These are phyloP conservation scores for Hirschfeldia incana DNA, from an alignment of 345 rosid genomes.

Conservation along the genomic window DNA sequence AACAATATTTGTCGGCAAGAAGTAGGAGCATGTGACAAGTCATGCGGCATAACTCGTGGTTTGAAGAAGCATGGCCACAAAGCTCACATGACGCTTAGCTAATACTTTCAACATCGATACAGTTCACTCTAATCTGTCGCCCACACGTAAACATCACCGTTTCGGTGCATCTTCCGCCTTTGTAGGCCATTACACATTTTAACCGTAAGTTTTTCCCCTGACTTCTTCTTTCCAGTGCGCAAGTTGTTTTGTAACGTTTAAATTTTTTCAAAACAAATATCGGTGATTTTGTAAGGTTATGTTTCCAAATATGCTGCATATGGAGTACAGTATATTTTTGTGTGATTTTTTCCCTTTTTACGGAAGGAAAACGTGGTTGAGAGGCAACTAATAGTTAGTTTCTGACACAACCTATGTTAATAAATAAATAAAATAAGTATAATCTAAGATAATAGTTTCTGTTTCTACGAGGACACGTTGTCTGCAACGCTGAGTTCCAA, in stretches of 20 bases:
- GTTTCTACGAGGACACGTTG: slow-evolving; percentile 29
- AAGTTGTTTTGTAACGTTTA: slow-evolving; percentile 3
- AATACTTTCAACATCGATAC: slow-evolving; percentile 33
- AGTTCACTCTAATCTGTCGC: slow-evolving; percentile 36
- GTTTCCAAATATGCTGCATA: not conserved
- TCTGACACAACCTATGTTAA: slow-evolving; percentile 32
- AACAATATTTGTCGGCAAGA: slow-evolving; percentile 36
- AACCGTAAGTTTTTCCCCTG: not conserved
- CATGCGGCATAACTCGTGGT: slow-evolving; percentile 38
- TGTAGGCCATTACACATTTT: not conserved
- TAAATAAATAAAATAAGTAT: not conserved
- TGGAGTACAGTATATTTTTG: not conserved
- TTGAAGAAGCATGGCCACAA: slow-evolving; percentile 31
- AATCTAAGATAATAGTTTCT: slow-evolving; percentile 24
- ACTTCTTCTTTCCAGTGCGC: not conserved
- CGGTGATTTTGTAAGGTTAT: not conserved
- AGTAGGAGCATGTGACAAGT: slow-evolving; percentile 28
- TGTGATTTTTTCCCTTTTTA: not conserved
- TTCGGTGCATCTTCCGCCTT: slow-evolving; percentile 3
- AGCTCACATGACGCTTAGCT: slow-evolving; percentile 33
- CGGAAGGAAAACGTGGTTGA: slow-evolving; percentile 7
- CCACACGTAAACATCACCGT: slow-evolving; percentile 36
- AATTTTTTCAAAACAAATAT: too few relatives aligned
- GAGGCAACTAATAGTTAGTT: slow-evolving; percentile 23
- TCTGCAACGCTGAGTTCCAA: slow-evolving; percentile 8